Base-by-base conservation (phyloP, 768 basidiomycete genomes). In the Macrolepiota dolichaula region DNA sequence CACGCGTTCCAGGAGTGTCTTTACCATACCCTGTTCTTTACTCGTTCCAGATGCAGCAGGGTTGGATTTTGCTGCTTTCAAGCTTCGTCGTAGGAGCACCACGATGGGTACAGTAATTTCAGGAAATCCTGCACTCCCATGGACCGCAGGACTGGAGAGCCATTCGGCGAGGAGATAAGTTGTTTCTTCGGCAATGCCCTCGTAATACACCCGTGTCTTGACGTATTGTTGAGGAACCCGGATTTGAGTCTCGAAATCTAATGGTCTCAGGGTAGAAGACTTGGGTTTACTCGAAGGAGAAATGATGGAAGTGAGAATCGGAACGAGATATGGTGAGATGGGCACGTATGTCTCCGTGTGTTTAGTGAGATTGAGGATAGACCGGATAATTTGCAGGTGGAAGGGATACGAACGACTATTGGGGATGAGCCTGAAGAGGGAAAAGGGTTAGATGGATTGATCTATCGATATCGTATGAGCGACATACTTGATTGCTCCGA, bases 331-430 rank as follows among this genome's bases (percentile, higher is more conserved):
- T 1, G 96, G 88, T 0, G 92, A 79, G 47, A 99, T 80, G 10
- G 97, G 95, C 59, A 97, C 85, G 73, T 93, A 98, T 17, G 85
- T 91, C 57, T 84, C 79, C 2, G 92, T 96, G 70, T 94, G 92
- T 52, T 84, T 84, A 40, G 88, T 86, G 64, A 99, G 82, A 70
- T 94, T 89, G 25, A 94, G 79, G 49, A 98, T 83, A 1, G 97
- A 96, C 10, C 93, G 91, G 36, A 91, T 75, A 61, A 98, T 82
- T 72, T 98, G 96, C 29, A 98, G 83, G 71, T 98, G 96, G 73
- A 98, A 90, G 1, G 97, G 96, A 75, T 92, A 92, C 63, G 94
- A 98, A 49, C 96, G 91, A 12, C 89, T 81, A 62, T 92, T 96
- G 29, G 94, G 88, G 51, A 97, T 85, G 53, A 98, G 86, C 68